Evolutionary conservation across 1,284 basidiomycete genomes (phyloP), one percentile per base, ranked within the genome.

Genomic region (Singerocomus inundabilis): DNA sequence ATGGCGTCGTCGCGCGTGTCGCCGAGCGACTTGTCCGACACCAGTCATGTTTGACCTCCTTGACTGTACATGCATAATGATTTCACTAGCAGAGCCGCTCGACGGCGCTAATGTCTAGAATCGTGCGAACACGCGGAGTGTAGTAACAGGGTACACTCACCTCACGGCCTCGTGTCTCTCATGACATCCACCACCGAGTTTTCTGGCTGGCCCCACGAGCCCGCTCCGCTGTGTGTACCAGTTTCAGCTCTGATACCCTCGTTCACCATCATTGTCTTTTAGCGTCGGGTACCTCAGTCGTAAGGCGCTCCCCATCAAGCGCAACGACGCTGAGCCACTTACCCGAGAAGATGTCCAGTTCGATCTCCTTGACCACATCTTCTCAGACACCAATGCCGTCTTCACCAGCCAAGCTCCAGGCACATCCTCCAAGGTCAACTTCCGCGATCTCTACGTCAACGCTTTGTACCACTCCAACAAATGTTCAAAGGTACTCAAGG

Each of bases 401-500:
- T 95, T 95, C 71, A 91, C 88, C 37, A 81, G 73, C 52, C 78
- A 78, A 54, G 66, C 69, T 6, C 72, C 75, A 44, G 74, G 73
- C 51, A 75, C 72, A 46, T 62, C 66, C 45, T 49, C 72, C 41
- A 82, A 77, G 63, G 75, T 88, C 67, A 82, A 83, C 46, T 95
- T 96, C 66, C 80, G 84, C 56, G 88, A 93, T 66, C 79, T 95
- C 55, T 96, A 94, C 69, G 78, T 92, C 54, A 85, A 88, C 62
- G 81, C 88, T 12, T 67, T 94, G 52, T 81, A 88, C 66, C 82
- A 84, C 66, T 91, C 88, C 26, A 79, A 76, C 57, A 90, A 88
- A 71, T 93, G 90, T 68, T 93, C 92, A 49, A 91, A 91, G 70
- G 85, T 88, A 25, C 81, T 92, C 65, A 85, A 88, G 63, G 88